Base-by-base conservation (phyloP, 257 asterid species). In the Capsicum pubescens region DNA sequence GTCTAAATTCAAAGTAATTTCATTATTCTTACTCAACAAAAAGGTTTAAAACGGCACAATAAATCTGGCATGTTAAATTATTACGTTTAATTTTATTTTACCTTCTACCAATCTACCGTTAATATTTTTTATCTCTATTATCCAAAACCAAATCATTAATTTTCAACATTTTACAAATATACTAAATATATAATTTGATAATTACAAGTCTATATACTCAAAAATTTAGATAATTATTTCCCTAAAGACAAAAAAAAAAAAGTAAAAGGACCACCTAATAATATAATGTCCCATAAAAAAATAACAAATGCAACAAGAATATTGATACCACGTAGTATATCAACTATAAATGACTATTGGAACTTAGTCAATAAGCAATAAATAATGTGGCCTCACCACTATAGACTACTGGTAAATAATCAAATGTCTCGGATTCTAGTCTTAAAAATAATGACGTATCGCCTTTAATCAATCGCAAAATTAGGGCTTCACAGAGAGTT, bases 371-470 rank as follows among this genome's bases (percentile, higher is more conserved):
- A 76, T 7, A 4, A 26, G 8, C 81, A 50, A 13, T 50, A 76
- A 26, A 76, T 76, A 61, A 52, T 21, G 19, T 21, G 81, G 14
- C 9, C 78, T 42, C 15, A 70, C 7, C 26, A 15, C 21, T 14
- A 4, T 39, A 36, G 52, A 36, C 4, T 15, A 7, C 21, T 1
- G 1, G 0, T 14, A 3, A 35, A 7, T 64, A 11, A 64, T 63
- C 2, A 63, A 63, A 63, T 5, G 3, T 26, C 16, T 2, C n/a
- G 0, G 6, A 64, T 64, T 64, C 3, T 5, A 64, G 9, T 0
- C 0, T 1, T 36, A 0, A 0, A 0, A 7, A 14, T 36, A 4
- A 3, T 0, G 1, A 26, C 2, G 32, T 26, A 3, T 3, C 14
- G 0, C 0, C 0, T 6, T 6, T 32, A 66, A 66, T 66, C 0